Percentiles rank a stretch among this genome's conserved stretches.
Conservation (phyloP, 495 filamentous ascomycete genomes). For the Haplographium delicatum region DNA sequence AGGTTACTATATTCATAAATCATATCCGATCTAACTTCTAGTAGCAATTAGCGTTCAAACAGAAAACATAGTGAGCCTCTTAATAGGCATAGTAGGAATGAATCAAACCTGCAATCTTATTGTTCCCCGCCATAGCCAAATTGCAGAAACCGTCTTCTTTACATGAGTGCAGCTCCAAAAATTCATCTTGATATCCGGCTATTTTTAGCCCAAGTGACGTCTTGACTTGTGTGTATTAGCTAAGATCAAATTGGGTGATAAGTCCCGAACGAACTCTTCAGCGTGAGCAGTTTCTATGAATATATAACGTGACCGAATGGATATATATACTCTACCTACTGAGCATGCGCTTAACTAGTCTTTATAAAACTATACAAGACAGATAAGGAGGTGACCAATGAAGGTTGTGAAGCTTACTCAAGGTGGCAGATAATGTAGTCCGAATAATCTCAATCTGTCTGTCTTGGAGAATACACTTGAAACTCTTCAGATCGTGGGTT, state of each 20-base stretch:
- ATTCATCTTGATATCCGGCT: slow-evolving; percentile 22
- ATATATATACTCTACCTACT: too few relatives aligned
- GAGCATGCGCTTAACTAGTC: too few relatives aligned
- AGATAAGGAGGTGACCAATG: too few relatives aligned
- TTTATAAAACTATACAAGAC: too few relatives aligned
- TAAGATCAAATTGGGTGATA: too few relatives aligned
- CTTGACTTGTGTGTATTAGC: too few relatives aligned
- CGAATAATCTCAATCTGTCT: slow-evolving; percentile 8
- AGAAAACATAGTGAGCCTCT: too few relatives aligned
- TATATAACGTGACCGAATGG: too few relatives aligned
- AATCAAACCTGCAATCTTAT: slow-evolving; percentile 24
- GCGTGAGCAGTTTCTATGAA: too few relatives aligned
- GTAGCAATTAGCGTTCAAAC: too few relatives aligned
- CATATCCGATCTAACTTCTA: not conserved
- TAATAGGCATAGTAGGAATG: not conserved
- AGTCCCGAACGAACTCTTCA: too few relatives aligned
- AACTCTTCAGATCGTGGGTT: slow-evolving; percentile 9
- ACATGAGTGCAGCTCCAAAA: slow-evolving; percentile 7
- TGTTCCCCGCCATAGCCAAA: slow-evolving; percentile 32
- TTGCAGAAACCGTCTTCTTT: slow-evolving; percentile 19
- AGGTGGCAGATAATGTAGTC: slow-evolving; percentile 9
- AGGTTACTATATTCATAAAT: slow-evolving; percentile 8
- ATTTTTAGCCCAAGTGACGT: too few relatives aligned
- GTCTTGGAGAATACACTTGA: slow-evolving; percentile 12
- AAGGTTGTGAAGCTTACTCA: slow-evolving; percentile 16